Evolutionary conservation across 2,329 filamentous ascomycete genomes (phyloP).

Genomic region (Venturiaceae sp.): DNA sequence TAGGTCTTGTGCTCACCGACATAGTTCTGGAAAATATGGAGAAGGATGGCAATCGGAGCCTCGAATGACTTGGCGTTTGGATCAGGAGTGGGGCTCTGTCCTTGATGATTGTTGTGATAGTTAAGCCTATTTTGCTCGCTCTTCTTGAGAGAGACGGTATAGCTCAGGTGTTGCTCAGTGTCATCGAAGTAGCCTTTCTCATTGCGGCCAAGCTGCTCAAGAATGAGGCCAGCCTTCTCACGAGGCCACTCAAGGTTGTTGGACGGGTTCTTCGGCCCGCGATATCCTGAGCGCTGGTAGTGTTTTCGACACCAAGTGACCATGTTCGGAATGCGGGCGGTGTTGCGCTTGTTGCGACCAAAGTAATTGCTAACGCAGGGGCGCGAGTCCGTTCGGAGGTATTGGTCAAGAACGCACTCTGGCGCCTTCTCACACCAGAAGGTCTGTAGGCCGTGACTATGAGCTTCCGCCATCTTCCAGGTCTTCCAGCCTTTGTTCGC

Average conservation of each 20-base stretch:
- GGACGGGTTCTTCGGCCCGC: neutral
- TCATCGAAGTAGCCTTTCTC: neutral
- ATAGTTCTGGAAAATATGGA: neutral
- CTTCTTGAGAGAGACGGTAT: conserved; percentile 1
- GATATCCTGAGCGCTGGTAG: conserved; percentile 1
- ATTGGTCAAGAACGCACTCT: neutral
- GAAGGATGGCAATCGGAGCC: neutral
- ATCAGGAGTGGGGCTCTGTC: neutral
- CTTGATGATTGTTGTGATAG: neutral
- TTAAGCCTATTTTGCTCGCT: neutral
- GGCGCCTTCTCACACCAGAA: neutral
- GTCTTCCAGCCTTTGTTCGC: neutral
- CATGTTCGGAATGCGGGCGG: neutral
- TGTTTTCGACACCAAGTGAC: conserved; percentile 4
- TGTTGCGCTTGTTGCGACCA: conserved; percentile 6
- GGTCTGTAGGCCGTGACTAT: neutral
- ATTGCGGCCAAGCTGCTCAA: neutral
- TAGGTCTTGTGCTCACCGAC: neutral
- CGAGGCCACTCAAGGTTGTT: conserved; percentile 1
- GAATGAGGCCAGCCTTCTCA: neutral
- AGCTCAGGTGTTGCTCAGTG: neutral
- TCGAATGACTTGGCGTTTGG: neutral
- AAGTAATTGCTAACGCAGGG: conserved; percentile 5
- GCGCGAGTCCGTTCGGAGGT: neutral
- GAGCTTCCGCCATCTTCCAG: neutral